Conservation (phyloP, 768 basidiomycete genomes). For the Trichaptum fuscoviolaceum region DNA sequence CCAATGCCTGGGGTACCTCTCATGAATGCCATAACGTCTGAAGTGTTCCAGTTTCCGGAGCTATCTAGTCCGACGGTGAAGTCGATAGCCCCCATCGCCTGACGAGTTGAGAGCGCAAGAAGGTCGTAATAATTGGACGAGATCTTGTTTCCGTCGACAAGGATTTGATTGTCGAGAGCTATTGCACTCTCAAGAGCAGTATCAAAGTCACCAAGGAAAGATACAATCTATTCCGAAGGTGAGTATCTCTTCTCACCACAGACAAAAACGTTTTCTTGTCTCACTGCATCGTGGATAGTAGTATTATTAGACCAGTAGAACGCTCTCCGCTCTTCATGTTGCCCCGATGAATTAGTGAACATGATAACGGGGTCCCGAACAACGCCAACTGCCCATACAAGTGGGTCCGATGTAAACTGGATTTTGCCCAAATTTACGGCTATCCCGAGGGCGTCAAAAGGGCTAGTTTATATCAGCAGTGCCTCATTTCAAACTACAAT, state of each 20-base stretch:
- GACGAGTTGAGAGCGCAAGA: slow-evolving; percentile 47
- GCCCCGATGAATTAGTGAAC: slow-evolving; percentile 38
- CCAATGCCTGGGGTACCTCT: slow-evolving; percentile 56
- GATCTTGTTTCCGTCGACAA: slow-evolving; percentile 40
- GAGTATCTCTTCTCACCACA: not conserved
- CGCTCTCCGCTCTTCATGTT: slow-evolving; percentile 34
- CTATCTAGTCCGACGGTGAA: slow-evolving; percentile 45
- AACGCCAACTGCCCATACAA: slow-evolving; percentile 44
- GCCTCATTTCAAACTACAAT: slow-evolving; percentile 26
- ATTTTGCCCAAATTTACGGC: slow-evolving; percentile 52
- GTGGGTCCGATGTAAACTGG: slow-evolving; percentile 26
- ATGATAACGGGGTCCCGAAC: slow-evolving; percentile 44
- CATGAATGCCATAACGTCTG: slow-evolving; percentile 49
- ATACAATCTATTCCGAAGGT: slow-evolving; percentile 28
- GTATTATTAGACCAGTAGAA: slow-evolving; percentile 43
- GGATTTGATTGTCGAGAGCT: slow-evolving; percentile 41
- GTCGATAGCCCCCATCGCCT: slow-evolving; percentile 49
- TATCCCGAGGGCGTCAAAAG: slow-evolving; percentile 60
- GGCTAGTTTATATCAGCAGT: slow-evolving; percentile 24
- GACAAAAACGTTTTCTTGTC: slow-evolving; percentile 7
- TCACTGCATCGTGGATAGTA: slow-evolving; percentile 29
- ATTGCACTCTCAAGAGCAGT: slow-evolving; percentile 39
- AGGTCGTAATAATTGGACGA: slow-evolving; percentile 46
- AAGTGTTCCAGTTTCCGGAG: slow-evolving; percentile 44
- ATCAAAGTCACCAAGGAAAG: slow-evolving; percentile 38